Conservation (phyloP, 441 rosid species). For the Arabidopsis lyrata region DNA sequence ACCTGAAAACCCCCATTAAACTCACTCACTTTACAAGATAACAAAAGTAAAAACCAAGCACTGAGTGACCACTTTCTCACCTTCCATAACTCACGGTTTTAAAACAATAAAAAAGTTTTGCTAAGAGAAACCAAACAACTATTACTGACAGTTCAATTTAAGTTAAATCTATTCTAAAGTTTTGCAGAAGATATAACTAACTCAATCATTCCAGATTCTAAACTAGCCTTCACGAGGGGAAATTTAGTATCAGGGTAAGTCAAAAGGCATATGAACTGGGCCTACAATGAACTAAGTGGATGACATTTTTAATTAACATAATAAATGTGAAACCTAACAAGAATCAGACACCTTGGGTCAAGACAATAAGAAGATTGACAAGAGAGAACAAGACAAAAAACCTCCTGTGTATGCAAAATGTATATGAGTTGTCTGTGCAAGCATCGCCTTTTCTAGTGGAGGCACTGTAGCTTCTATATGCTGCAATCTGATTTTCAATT, state of each 20-base stretch:
- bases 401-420: conserved; percentile 97
- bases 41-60: conserved; percentile 3
- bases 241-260: conserved; percentile 23
- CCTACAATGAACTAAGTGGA: conserved; percentile 34
- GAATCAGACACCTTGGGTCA: conserved; percentile 42
- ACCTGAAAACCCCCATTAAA: conserved; percentile 65
- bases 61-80: conserved; percentile 8
- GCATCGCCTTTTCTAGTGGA: conserved; percentile 81
- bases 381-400: conserved; percentile 46
- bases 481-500: conserved; percentile 67
- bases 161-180: conserved; percentile 5
- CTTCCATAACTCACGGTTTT: neutral
- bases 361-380: conserved; percentile 38
- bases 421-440: conserved; percentile 84
- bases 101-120: neutral
- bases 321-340: conserved; percentile 37
- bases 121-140: neutral
- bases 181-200: neutral
- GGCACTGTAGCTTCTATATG: conserved; percentile 82
- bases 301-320: conserved; percentile 12
- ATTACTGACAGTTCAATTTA: neutral
- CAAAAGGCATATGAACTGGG: conserved; percentile 35
- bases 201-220: conserved; percentile 9
- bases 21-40: neutral
- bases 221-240: conserved; percentile 6